Conservation (phyloP, 768 basidiomycete species). For the Pleurotus djamor region DNA sequence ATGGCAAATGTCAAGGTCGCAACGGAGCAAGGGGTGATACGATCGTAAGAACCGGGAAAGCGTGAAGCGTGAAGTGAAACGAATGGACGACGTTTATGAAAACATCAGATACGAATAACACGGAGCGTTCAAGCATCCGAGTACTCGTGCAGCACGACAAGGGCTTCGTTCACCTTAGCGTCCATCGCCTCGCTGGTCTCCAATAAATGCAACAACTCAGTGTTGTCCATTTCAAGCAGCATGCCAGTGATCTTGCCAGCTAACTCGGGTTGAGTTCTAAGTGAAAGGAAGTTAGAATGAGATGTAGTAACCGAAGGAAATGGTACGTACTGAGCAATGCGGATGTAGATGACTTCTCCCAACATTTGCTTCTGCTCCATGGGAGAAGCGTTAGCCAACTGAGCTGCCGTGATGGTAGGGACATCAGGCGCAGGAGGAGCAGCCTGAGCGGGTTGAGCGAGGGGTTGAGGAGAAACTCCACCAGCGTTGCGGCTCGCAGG, state of each 20-base stretch:
- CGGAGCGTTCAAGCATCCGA: conserved; percentile 30
- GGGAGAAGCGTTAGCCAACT: conserved; percentile 58
- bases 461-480: conserved; percentile 42
- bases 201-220: conserved; percentile 86
- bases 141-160: conserved; percentile 87
- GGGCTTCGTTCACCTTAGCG: conserved; percentile 90
- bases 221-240: conserved; percentile 99
- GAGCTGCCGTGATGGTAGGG: conserved; percentile 44
- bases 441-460: conserved; percentile 33
- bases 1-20: conserved; percentile 24
- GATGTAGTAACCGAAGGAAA: conserved; percentile 1
- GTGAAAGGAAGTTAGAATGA: conserved; percentile 9
- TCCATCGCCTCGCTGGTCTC: conserved; percentile 81
- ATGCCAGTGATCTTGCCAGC: conserved; percentile 99
- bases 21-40: conserved; percentile 10
- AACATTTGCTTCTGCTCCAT: conserved; percentile 99
- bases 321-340: conserved; percentile 71
- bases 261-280: conserved; percentile 82
- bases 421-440: conserved; percentile 33
- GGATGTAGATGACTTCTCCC: conserved; percentile 95
- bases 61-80: conserved; percentile 24
- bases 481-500: conserved; percentile 30
- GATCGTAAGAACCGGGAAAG: conserved; percentile 38
- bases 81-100: conserved; percentile 1
- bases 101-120: neutral